Evolutionary conservation across 352 stramenopile species (phyloP), one percentile per base, ranked within the genome.

Genomic region (Peronospora belbahrii): DNA sequence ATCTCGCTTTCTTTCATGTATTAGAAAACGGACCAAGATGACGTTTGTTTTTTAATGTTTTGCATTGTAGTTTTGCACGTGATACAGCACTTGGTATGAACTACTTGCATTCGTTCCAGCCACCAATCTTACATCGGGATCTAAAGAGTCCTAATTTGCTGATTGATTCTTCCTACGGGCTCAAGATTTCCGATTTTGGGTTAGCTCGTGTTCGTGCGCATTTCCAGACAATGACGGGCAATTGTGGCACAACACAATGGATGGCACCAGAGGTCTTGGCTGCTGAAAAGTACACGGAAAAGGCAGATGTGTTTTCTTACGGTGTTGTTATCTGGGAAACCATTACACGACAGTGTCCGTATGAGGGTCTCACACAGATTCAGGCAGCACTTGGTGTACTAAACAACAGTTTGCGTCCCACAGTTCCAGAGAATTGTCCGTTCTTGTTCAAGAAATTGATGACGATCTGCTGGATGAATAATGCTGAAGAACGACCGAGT

Each of bases 131-230:
- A 27, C 82, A 94, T 60, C 82, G 82, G 19, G 82, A 94, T 48
- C 65, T 94, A 41, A 94, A 94, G 64, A 90, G 77, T 48, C 79
- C 78, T 9, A 94, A 94, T 35, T 48, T 94, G 32, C 62, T 94
- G 18, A 76, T 91, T 5, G 74, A 88, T 38, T 70, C 65, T 15
- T 83, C 73, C 14, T 94, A 85, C 51, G 65, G 69, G 24, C 80
- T 90, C 63, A 94, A 94, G 65, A 90, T 94, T 44, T 90, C 79
- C n/a, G 82, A 94, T 65, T 94, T 94, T 69, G 82, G 82, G 1
- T 63, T 94, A 27, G 76, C 77, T 5, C 77, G 82, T 22, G 77
- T 91, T 42, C 74, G 79, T 13, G 77, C 82, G 19, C 77, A 90
- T 50, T 88, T 90, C 51, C 77, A 94, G 67, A 94, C 82, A 6